Conservation (phyloP, 352 stramenopile species). For the Pythium vanterpoolii region DNA sequence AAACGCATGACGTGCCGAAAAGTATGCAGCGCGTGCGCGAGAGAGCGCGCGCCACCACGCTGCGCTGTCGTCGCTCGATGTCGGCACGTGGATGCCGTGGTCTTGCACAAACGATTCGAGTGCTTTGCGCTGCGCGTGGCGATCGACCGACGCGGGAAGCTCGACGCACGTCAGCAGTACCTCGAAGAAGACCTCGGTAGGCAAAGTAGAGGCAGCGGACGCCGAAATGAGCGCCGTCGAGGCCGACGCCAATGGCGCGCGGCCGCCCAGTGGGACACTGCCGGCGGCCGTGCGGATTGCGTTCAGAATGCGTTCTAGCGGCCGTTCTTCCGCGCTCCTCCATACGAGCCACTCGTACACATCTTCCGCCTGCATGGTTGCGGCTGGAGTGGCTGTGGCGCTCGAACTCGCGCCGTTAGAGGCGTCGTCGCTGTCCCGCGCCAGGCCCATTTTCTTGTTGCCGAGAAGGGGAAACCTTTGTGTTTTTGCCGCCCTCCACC, state of each 20-base stretch:
- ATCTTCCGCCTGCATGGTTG: conserved; percentile 16
- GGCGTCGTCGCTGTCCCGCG: neutral
- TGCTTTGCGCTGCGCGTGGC: conserved; percentile 10
- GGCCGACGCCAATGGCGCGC: conserved; percentile 20
- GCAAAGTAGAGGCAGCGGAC: neutral
- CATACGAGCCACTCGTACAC: conserved; percentile 45
- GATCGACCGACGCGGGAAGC: conserved; percentile 16
- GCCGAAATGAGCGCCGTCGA: conserved; percentile 18
- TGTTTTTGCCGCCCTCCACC: conserved; percentile 4
- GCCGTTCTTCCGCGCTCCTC: conserved; percentile 28
- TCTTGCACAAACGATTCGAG: conserved; percentile 12
- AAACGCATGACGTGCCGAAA: conserved; percentile 36
- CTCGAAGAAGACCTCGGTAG: conserved; percentile 14
- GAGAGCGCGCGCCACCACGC: conserved; percentile 26
- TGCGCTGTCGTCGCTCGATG: conserved; percentile 15
- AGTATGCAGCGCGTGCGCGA: conserved; percentile 33
- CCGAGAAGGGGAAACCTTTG: neutral
- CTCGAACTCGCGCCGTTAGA: neutral
- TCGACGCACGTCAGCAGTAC: conserved; percentile 21
- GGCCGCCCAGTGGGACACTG: conserved; percentile 51
- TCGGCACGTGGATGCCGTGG: neutral
- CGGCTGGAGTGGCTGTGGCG: neutral
- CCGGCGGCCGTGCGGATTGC: conserved; percentile 45
- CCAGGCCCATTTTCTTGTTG: neutral
- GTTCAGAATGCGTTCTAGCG: conserved; percentile 27